Conservation (phyloP, 2,329 filamentous ascomycete species). For the Trematosphaeria pertusa region DNA sequence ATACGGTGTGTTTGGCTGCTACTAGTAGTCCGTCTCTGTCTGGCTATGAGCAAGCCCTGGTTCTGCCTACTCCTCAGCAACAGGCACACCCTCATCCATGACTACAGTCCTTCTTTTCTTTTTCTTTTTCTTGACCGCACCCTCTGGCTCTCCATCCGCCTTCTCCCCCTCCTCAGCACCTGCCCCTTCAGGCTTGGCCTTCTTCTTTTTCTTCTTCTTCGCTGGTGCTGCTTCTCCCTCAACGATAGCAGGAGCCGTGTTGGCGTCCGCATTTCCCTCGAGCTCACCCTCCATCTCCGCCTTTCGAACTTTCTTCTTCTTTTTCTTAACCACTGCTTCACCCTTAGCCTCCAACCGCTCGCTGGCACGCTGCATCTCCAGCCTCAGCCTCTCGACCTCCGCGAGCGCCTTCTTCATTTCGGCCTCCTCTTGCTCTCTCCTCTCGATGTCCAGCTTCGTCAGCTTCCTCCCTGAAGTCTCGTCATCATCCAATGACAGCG, state of each 20-base stretch:
- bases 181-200: constrained; percentile 39
- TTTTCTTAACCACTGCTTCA: constrained; percentile 69
- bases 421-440: constrained; percentile 76
- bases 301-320: constrained; percentile 59
- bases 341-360: constrained; percentile 75
- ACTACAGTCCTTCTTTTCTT: constrained; percentile 44
- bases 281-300: constrained; percentile 65
- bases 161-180: constrained; percentile 11
- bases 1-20: too few species aligned
- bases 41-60: too few species aligned
- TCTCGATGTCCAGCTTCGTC: constrained; percentile 65
- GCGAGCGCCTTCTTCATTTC: constrained; percentile 90
- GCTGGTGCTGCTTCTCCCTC: constrained; percentile 19
- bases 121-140: constrained; percentile 39
- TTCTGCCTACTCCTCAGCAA: too few species aligned
- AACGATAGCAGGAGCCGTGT: constrained; percentile 43
- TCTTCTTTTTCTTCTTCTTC: constrained; percentile 54
- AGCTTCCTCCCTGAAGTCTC: constrained; percentile 34
- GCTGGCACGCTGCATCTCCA: constrained; percentile 87
- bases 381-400: constrained; percentile 82
- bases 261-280: constrained; percentile 63
- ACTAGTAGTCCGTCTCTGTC: too few species aligned
- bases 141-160: constrained; percentile 28
- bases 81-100: constrained; percentile 34
- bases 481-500: constrained; percentile 71